Evolutionary conservation across 2,329 filamentous ascomycete species (phyloP).

Genomic region (Alternaria infectoria): DNA sequence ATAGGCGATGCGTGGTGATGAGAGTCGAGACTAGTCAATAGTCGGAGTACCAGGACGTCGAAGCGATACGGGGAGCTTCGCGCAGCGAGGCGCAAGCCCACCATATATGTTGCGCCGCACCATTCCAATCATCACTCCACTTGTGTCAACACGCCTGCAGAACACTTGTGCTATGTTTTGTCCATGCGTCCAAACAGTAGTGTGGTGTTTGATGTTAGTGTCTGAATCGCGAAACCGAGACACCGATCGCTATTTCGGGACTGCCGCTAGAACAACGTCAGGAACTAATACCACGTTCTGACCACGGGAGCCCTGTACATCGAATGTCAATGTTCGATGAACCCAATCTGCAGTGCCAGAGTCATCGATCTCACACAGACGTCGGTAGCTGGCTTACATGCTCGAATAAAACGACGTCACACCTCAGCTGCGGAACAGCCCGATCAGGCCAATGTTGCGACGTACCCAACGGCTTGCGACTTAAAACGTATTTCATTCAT

Average conservation of each 20-base stretch:
- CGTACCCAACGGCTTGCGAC: not conserved
- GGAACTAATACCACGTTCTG: not conserved
- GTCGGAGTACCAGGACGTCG: not conserved
- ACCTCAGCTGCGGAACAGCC: not conserved
- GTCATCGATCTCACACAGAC: not conserved
- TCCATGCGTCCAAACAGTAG: conserved; percentile 14
- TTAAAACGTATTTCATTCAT: not conserved
- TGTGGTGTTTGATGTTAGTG: conserved; percentile 14
- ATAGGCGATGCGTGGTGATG: not conserved
- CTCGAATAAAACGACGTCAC: not conserved
- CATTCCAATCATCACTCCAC: not conserved
- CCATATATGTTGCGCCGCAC: conserved; percentile 19
- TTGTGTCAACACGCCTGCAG: conserved; percentile 7
- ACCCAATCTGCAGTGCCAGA: not conserved
- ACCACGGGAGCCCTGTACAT: not conserved
- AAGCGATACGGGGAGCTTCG: not conserved
- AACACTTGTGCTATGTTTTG: conserved; percentile 9
- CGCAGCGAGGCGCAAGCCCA: conserved; percentile 3
- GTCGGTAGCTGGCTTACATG: not conserved
- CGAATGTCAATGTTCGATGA: not conserved
- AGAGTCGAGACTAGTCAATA: not conserved
- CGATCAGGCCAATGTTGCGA: not conserved
- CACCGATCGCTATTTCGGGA: conserved; percentile 18
- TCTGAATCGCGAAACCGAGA: conserved; percentile 14
- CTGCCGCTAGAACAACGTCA: not conserved